Evolutionary conservation across 108 stramenopile genomes (phyloP).

Genomic region (Fragilariopsis cylindrus): DNA sequence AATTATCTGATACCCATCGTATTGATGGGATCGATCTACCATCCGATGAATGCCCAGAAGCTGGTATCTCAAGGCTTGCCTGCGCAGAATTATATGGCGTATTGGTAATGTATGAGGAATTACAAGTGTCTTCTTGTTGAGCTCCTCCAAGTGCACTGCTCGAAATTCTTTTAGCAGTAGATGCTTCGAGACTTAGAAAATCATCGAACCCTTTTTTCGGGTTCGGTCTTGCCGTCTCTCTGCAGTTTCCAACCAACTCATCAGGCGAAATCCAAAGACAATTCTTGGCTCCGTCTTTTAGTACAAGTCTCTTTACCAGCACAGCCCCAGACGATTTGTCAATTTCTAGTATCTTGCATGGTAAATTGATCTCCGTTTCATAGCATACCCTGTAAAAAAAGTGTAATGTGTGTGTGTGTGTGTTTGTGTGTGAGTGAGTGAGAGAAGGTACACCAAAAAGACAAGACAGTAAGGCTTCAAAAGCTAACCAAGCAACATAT

Average conservation of each 20-base stretch:
- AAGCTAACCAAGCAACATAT: neutral
- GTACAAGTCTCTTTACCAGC: neutral
- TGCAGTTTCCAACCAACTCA: conserved; percentile 13
- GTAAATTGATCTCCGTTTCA: conserved; percentile 8
- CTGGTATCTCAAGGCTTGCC: too few relatives aligned
- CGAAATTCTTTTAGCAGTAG: too few relatives aligned
- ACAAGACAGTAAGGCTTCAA: neutral
- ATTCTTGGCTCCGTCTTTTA: neutral
- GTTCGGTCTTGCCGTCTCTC: neutral
- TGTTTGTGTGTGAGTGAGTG: neutral
- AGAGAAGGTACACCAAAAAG: neutral
- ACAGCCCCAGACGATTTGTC: conserved; percentile 1
- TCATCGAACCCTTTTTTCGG: neutral
- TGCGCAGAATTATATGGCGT: too few relatives aligned
- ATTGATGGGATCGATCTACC: too few relatives aligned
- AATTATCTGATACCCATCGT: too few relatives aligned
- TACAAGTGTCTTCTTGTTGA: too few relatives aligned
- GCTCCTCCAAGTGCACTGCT: too few relatives aligned
- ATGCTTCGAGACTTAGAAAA: too few relatives aligned
- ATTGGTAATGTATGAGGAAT: too few relatives aligned
- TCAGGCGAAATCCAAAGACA: conserved; percentile 10
- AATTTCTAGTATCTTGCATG: conserved; percentile 12
- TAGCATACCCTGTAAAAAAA: conserved; percentile 3
- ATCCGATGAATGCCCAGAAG: too few relatives aligned
- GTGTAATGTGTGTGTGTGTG: too few relatives aligned